A percentile compares a stretch with the other conserved stretches of the same genome.
These are phyloP conservation scores for Pyrenophora tritici-repentis DNA, from an alignment of 2,329 filamentous ascomycete species.

Conservation along the genomic window DNA sequence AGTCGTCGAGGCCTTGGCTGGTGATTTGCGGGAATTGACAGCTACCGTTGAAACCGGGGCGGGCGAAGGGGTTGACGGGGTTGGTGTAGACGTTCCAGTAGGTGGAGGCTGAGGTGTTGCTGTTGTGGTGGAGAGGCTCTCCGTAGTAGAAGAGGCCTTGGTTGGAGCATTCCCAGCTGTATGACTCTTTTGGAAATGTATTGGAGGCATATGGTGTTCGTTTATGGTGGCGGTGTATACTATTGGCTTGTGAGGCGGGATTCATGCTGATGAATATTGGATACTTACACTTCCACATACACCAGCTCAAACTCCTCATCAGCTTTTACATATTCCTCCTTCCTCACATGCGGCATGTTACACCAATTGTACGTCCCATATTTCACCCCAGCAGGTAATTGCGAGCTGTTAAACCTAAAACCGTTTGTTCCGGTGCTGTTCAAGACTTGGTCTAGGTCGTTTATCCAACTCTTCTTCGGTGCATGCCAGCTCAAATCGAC, in stretches of 20 bases:
- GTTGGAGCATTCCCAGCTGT: constrained; percentile 74
- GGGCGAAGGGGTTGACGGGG: constrained; percentile 68
- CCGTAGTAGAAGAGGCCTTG: constrained; percentile 73
- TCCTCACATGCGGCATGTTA: constrained; percentile 85
- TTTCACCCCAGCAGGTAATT: constrained; percentile 56
- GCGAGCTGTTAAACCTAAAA: constrained; percentile 73
- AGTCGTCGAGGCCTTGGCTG: constrained; percentile 70
- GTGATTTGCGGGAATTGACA: constrained; percentile 87
- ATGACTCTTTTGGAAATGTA: constrained; percentile 73
- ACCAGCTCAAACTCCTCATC: constrained; percentile 64
- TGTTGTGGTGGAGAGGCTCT: constrained; percentile 56
- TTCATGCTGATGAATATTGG: background rate
- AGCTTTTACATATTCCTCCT: constrained; percentile 64
- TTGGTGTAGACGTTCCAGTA: constrained; percentile 71
- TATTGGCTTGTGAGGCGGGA: constrained; percentile 7
- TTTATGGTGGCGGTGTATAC: constrained; percentile 81
- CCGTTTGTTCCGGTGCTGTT: constrained; percentile 68
- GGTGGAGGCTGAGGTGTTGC: constrained; percentile 58
- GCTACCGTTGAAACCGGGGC: constrained; percentile 70
- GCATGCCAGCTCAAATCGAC: constrained; percentile 43
- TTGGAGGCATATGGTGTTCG: constrained; percentile 80
- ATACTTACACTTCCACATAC: constrained; percentile 73
- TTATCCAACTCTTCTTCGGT: constrained; percentile 56
- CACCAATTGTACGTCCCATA: constrained; percentile 79
- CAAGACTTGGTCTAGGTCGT: constrained; percentile 64